A percentile compares a stretch with the other conserved stretches of the same genome.
These are phyloP conservation scores for Xylariaceae sp. DNA, from an alignment of 2,329 filamentous ascomycete species.

Conservation along the genomic window DNA sequence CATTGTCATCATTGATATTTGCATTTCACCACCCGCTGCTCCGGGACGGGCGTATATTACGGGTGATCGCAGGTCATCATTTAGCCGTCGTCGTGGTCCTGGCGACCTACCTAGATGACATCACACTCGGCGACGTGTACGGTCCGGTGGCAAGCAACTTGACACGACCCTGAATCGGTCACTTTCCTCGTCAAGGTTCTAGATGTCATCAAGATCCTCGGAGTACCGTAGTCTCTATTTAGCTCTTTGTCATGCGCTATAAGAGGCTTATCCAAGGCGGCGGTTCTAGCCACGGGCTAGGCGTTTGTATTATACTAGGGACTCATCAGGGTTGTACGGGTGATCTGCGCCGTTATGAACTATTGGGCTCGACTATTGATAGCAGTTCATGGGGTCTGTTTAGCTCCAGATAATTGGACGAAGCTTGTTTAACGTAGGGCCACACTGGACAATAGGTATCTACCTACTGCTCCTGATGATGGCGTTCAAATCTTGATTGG, in stretches of 20 bases:
- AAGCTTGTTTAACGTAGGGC: conserved; percentile 1
- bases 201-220: not conserved
- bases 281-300: not conserved
- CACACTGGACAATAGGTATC: conserved; percentile 9
- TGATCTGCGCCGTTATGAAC: not conserved
- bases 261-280: not conserved
- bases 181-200: not conserved
- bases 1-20: not conserved
- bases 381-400: not conserved
- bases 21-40: conserved; percentile 1
- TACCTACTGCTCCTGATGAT: conserved; percentile 15
- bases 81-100: conserved; percentile 12
- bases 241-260: not conserved
- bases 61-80: conserved; percentile 8
- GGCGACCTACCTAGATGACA: not conserved
- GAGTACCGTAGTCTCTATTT: not conserved
- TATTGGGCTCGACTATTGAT: not conserved
- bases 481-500: conserved; percentile 8
- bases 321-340: not conserved
- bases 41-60: not conserved
- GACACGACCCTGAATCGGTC: not conserved
- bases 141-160: not conserved
- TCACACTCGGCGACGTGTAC: not conserved
- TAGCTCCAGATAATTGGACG: conserved; percentile 1
- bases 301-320: not conserved